These are phyloP conservation scores for Mortierella sp. DNA, from an alignment of 371 early-diverging fungal genomes.

Conservation along the genomic window DNA sequence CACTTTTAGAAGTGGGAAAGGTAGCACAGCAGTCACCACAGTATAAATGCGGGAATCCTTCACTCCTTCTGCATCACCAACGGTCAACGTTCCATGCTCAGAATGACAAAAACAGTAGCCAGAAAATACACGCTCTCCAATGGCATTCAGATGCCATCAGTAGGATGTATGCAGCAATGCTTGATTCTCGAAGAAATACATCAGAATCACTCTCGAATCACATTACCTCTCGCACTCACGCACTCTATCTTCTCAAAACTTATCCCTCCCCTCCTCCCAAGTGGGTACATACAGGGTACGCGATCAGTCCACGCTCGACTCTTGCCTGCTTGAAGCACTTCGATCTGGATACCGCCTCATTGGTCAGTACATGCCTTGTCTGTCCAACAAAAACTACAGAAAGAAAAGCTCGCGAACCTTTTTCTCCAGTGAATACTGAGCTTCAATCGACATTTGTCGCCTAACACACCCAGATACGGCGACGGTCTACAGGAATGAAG, in stretches of 20 bases:
- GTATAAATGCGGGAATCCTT: too few species aligned
- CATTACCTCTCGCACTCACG: neutral
- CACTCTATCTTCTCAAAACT: too few species aligned
- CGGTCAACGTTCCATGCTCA: conserved; percentile 1
- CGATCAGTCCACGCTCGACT: conserved; percentile 58
- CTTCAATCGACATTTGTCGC: too few species aligned
- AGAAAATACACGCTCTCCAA: conserved; percentile 58
- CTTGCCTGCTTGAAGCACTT: conserved; percentile 68
- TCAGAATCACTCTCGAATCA: conserved; percentile 20
- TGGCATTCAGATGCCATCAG: conserved; percentile 63
- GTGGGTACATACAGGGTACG: conserved; percentile 82
- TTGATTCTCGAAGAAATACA: neutral
- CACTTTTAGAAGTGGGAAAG: too few species aligned
- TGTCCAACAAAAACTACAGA: too few species aligned
- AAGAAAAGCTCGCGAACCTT: too few species aligned
- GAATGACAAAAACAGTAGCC: conserved; percentile 16
- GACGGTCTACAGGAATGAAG: conserved; percentile 89
- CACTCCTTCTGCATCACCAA: too few species aligned
- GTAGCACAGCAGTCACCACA: too few species aligned
- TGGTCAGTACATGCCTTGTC: conserved; percentile 62
- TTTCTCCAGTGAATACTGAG: too few species aligned
- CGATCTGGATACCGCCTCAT: conserved; percentile 76
- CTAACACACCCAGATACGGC: conserved; percentile 76
- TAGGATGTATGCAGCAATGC: conserved; percentile 57
- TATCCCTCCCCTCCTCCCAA: too few species aligned